Conservation (phyloP, 1,284 basidiomycete genomes). For the Austropuccinia psidii region DNA sequence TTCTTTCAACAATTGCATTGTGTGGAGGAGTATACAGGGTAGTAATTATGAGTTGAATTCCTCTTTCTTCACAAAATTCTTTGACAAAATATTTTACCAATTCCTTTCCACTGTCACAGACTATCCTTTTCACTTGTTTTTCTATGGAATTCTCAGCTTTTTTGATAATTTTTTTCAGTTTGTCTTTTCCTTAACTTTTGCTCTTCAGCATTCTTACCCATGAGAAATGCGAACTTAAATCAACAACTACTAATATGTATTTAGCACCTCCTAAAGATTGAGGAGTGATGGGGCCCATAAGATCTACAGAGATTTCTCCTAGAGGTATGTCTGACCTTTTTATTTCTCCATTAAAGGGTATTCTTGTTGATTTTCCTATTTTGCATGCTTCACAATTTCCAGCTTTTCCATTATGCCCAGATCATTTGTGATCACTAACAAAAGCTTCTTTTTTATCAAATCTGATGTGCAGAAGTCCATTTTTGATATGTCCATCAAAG, state of each 20-base stretch:
- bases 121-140: conserved; percentile 6
- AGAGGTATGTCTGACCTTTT: too few relatives aligned
- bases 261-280: background rate
- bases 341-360: too few relatives aligned
- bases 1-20: background rate
- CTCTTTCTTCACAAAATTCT: background rate
- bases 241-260: too few relatives aligned
- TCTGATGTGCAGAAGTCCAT: too few relatives aligned
- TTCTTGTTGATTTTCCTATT: too few relatives aligned
- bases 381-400: background rate
- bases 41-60: background rate
- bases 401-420: background rate
- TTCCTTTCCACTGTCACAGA: background rate
- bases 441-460: too few relatives aligned
- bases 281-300: background rate
- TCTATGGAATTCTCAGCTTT: background rate
- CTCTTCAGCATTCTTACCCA: background rate
- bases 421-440: background rate
- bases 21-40: conserved; percentile 9
- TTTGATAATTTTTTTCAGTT: too few relatives aligned
- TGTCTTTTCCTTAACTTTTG: background rate
- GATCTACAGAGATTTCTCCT: too few relatives aligned
- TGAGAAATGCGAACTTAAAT: too few relatives aligned
- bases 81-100: background rate
- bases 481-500: too few relatives aligned